A percentile compares a stretch with the other conserved stretches of the same genome.
phyloP scores from a whole-genome alignment of 306 rosid genomes.

The Calophaca sinica region DNA sequence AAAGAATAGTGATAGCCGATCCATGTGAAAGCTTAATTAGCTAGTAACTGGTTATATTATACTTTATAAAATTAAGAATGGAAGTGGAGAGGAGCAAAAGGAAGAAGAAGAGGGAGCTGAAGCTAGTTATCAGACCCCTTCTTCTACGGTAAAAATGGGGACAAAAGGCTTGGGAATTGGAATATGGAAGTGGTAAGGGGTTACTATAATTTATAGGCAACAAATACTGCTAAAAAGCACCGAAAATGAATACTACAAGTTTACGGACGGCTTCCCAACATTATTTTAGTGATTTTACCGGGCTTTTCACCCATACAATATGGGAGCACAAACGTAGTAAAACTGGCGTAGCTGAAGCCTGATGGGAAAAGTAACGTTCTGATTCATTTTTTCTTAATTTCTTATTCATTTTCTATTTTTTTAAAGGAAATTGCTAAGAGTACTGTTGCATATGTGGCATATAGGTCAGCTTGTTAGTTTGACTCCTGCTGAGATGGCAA shows the following conservation, averaged over 20 bases:
- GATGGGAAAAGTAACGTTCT: too few species aligned
- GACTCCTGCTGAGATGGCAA: too few species aligned
- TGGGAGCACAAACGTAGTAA: too few species aligned
- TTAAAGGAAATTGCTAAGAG: too few species aligned
- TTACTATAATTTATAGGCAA: background rate
- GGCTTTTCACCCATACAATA: background rate
- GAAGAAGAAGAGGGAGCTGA: background rate
- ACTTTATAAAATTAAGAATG: background rate
- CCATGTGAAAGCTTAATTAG: conserved; percentile 34
- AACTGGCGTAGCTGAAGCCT: too few species aligned
- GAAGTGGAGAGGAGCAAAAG: background rate
- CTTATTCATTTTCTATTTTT: too few species aligned
- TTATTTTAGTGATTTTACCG: background rate
- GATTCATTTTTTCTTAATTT: too few species aligned
- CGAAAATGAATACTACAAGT: too few species aligned
- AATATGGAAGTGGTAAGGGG: background rate
- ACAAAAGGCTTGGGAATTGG: background rate
- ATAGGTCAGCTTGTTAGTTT: too few species aligned
- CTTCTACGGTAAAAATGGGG: background rate
- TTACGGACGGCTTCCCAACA: background rate
- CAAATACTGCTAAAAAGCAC: too few species aligned
- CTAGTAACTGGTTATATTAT: background rate
- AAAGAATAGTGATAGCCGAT: conserved; percentile 14
- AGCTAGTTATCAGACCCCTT: background rate
- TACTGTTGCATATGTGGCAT: too few species aligned